These are phyloP conservation scores for Barnettozyma siamensis DNA, from an alignment of 805 yeast genomes.

Conservation along the genomic window DNA sequence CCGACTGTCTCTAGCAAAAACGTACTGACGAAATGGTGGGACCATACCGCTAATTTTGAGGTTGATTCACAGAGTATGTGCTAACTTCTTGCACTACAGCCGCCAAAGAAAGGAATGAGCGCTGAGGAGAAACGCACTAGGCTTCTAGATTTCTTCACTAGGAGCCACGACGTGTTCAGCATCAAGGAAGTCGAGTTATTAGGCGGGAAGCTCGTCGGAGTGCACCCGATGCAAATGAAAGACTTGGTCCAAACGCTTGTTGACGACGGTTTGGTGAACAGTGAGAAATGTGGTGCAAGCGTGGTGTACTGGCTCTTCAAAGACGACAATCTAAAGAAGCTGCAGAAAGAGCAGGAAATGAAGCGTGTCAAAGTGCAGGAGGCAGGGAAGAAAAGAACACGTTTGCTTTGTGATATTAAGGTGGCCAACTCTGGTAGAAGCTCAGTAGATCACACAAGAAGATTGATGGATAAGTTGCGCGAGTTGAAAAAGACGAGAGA, in stretches of 20 bases:
- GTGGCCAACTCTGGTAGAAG: slow-evolving; percentile 10
- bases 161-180: slow-evolving; percentile 36
- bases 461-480: slow-evolving; percentile 8
- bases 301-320: slow-evolving; percentile 48
- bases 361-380: slow-evolving; percentile 1
- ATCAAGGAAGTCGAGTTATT: slow-evolving; percentile 46
- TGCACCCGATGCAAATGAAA: slow-evolving; percentile 50
- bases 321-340: slow-evolving; percentile 25
- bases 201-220: slow-evolving; percentile 39
- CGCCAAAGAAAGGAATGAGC: slow-evolving; percentile 28
- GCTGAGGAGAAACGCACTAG: slow-evolving; percentile 36
- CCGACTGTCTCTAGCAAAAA: too few species aligned
- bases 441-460: slow-evolving; percentile 1
- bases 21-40: not conserved
- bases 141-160: slow-evolving; percentile 35
- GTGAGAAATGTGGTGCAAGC: slow-evolving; percentile 51
- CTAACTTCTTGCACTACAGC: not conserved
- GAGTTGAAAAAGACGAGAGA: slow-evolving; percentile 11
- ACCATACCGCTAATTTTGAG: not conserved
- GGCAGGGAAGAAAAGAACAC: slow-evolving; percentile 12
- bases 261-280: slow-evolving; percentile 44
- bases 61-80: not conserved
- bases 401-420: slow-evolving; percentile 2
- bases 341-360: slow-evolving; percentile 10
- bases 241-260: slow-evolving; percentile 40